Evolutionary conservation across 2,329 filamentous ascomycete species (phyloP), one percentile per base, ranked within the genome.

Genomic region (Fusarium lyarnte): DNA sequence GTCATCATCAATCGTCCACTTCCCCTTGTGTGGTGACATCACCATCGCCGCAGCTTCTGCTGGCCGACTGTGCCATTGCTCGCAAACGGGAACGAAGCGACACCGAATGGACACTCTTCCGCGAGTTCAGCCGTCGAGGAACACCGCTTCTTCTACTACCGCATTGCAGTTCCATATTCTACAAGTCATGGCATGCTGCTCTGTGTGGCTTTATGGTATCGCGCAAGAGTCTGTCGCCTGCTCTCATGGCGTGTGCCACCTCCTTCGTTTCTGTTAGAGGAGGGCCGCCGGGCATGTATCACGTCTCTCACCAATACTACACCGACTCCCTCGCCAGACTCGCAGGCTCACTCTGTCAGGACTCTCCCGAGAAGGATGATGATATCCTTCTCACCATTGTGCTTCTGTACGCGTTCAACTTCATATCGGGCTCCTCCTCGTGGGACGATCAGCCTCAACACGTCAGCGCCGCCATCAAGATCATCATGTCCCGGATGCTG

Each of bases 11-110:
- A 27, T 52, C 19, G 5, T 1, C 2, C 4, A 11, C 31, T 6
- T 35, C 8, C 27, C 6, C 0, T 49, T 9, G 1, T 33, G 21
- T 19, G 12, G 14, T 2, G n/a, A 23, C 12, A 41, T 41, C 21
- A 21, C 21, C 38, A 8, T 6, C 45, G 1, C 1, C 21, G 4
- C 45, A 31, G 27, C 45, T 47, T 31, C 27, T 31, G 3, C 27
- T 38, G 7, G 23, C 49, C 3, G 33, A 53, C 1, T 53, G 19
- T 2, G 3, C 27, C 2, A 9, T 29, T 14, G 49, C 49, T 53
- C 33, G 33, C 27, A 39, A 29, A 6, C 49, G 19, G 19, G 49
- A 53, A 8, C 49, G 13, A 0, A 0, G 1, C n/a, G 49, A n/a
- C 19, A 27, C 39, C 14, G 49, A 53, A 17, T 53, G 49, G 49